These are phyloP conservation scores for Pythium myriotylum DNA, from an alignment of 352 stramenopile genomes.

Conservation along the genomic window DNA sequence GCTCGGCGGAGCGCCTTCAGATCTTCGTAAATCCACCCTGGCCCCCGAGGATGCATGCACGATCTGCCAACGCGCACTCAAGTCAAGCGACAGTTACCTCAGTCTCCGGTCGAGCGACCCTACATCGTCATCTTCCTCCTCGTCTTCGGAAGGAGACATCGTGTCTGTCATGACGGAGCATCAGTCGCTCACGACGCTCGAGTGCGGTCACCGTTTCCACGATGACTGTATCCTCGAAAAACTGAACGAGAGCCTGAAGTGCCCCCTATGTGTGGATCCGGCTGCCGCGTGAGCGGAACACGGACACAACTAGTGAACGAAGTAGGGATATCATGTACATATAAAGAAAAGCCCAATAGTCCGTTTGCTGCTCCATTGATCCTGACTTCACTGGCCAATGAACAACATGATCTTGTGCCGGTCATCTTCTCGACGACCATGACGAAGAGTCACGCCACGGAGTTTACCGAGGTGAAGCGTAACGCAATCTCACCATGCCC, in stretches of 20 bases:
- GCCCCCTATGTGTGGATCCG: conserved; percentile 50
- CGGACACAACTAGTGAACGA: background rate
- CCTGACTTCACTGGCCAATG: no score
- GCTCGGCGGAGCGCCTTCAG: conserved; percentile 22
- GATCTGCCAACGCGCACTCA: conserved; percentile 50
- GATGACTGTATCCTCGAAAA: conserved; percentile 87
- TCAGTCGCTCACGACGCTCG: conserved; percentile 65
- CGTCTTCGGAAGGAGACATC: conserved; percentile 27
- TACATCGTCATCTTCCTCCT: conserved; percentile 27
- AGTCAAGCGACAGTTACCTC: conserved; percentile 27
- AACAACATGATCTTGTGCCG: no score
- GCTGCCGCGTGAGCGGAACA: background rate
- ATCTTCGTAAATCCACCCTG: conserved; percentile 8
- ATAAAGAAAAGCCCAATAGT: conserved; percentile 1
- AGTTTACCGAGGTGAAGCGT: no score
- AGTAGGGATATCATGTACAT: background rate
- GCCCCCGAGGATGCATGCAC: conserved; percentile 49
- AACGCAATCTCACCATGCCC: no score
- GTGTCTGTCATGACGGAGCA: conserved; percentile 30
- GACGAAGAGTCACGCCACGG: no score
- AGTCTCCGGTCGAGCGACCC: conserved; percentile 30
- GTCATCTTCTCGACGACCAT: no score
- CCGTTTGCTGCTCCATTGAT: no score
- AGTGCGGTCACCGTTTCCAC: conserved; percentile 85
- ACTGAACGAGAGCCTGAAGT: conserved; percentile 72